Evolutionary conservation across 192 early-diverging fungal species (phyloP).

Genomic region (Lobulomyces angularis): DNA sequence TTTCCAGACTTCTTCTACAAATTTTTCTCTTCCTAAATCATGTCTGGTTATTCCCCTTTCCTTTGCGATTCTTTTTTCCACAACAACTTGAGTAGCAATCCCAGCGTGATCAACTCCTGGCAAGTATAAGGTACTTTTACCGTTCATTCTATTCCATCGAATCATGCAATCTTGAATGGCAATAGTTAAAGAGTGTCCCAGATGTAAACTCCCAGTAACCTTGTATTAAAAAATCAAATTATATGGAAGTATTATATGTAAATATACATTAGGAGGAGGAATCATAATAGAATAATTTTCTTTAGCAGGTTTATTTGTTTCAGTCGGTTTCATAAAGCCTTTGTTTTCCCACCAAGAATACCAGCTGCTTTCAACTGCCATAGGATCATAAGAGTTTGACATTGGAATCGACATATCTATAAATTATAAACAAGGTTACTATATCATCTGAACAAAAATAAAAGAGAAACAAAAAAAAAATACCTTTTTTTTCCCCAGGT

Average conservation of each 20-base stretch:
- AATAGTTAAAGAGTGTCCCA: slow-evolving; percentile 85
- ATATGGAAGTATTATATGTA: too few relatives aligned
- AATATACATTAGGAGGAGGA: too few relatives aligned
- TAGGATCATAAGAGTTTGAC: slow-evolving; percentile 74
- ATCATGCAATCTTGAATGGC: slow-evolving; percentile 87
- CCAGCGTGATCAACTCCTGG: slow-evolving; percentile 95
- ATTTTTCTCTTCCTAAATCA: slow-evolving; percentile 81
- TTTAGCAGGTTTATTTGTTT: slow-evolving; percentile 6
- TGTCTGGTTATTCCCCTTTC: slow-evolving; percentile 75
- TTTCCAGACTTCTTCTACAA: slow-evolving; percentile 80
- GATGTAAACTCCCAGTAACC: slow-evolving; percentile 91
- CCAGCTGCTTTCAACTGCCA: slow-evolving; percentile 88
- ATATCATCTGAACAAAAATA: background rate
- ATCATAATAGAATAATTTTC: too few relatives aligned
- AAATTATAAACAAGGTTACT: background rate
- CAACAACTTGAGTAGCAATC: slow-evolving; percentile 93
- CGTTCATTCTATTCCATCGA: slow-evolving; percentile 97
- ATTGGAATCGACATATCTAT: slow-evolving; percentile 62
- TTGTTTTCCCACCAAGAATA: slow-evolving; percentile 95
- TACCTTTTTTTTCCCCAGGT: slow-evolving; percentile 75
- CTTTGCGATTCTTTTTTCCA: slow-evolving; percentile 89
- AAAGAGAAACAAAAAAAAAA: slow-evolving; percentile 2
- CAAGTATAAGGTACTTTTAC: slow-evolving; percentile 85
- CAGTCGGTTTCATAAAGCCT: slow-evolving; percentile 84
- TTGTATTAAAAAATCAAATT: too few relatives aligned